phyloP scores from a whole-genome alignment of 805 yeast genomes.

The Yamadazyma kitorensis region DNA sequence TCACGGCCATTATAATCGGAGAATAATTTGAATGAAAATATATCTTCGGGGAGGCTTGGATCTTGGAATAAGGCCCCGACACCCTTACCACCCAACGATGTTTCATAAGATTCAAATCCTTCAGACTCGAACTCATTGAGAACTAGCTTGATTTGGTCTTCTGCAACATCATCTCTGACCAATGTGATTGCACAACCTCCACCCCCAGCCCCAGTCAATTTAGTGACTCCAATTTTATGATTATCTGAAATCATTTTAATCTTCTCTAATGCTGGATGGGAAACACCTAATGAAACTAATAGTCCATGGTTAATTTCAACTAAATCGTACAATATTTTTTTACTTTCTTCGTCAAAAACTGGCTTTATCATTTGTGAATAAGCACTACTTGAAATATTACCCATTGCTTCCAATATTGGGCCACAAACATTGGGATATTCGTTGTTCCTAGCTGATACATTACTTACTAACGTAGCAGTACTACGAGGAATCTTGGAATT shows the following conservation, averaged over 20 bases:
- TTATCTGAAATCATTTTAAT: constrained; percentile 67
- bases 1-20: constrained; percentile 36
- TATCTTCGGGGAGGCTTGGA: constrained; percentile 5
- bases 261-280: constrained; percentile 86
- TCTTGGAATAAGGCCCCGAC: constrained; percentile 50
- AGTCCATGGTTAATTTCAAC: constrained; percentile 85
- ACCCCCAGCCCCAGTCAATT: constrained; percentile 98
- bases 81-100: constrained; percentile 88
- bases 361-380: constrained; percentile 59
- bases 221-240: constrained; percentile 74
- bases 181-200: constrained; percentile 97
- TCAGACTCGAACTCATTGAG: constrained; percentile 32
- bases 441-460: constrained; percentile 57
- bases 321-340: constrained; percentile 49
- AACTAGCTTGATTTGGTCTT: constrained; percentile 34
- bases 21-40: constrained; percentile 35
- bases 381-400: constrained; percentile 68
- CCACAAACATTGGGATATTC: constrained; percentile 54
- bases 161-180: constrained; percentile 45
- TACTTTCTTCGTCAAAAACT: constrained; percentile 40
- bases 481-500: constrained; percentile 86
- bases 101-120: constrained; percentile 74
- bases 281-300: constrained; percentile 80
- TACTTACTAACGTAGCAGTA: constrained; percentile 78
- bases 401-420: constrained; percentile 74